Conservation (phyloP, 768 basidiomycete species). For the Termitomyces sp. region DNA sequence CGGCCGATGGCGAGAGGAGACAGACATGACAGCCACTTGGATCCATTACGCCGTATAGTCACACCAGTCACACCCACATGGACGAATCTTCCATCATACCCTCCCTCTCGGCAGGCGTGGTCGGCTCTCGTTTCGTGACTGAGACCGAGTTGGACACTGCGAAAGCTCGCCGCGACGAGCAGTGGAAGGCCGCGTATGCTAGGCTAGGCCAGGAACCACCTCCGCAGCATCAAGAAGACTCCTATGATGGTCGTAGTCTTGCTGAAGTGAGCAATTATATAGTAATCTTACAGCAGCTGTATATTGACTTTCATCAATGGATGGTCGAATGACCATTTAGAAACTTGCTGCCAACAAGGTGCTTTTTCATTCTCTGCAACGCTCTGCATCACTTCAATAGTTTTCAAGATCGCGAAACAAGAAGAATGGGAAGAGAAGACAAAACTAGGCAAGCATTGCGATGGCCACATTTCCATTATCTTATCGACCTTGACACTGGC, state of each 20-base stretch:
- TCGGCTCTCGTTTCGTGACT: conserved; percentile 82
- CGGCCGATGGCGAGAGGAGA: conserved; percentile 27
- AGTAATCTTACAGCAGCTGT: conserved; percentile 14
- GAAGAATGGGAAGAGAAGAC: conserved; percentile 93
- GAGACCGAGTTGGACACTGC: conserved; percentile 74
- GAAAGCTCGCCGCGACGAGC: conserved; percentile 67
- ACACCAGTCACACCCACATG: conserved; percentile 30
- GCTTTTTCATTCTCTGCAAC: conserved; percentile 13
- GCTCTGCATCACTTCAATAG: conserved; percentile 6
- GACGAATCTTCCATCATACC: conserved; percentile 58
- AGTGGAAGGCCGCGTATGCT: conserved; percentile 89
- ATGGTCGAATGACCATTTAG: conserved; percentile 44
- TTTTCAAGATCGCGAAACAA: conserved; percentile 72
- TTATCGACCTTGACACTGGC: conserved; percentile 10
- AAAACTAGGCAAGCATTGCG: conserved; percentile 47
- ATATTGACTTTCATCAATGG: conserved; percentile 46
- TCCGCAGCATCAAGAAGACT: conserved; percentile 67
- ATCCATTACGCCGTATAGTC: not conserved
- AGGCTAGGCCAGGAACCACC: conserved; percentile 85
- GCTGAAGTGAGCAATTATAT: conserved; percentile 65
- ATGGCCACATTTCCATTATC: not conserved
- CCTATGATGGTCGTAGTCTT: conserved; percentile 79
- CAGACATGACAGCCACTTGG: conserved; percentile 21
- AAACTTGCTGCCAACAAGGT: conserved; percentile 90
- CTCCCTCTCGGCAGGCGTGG: conserved; percentile 63